phyloP scores from a whole-genome alignment of 2,329 filamentous ascomycete genomes.

The Fusarium sp. region DNA sequence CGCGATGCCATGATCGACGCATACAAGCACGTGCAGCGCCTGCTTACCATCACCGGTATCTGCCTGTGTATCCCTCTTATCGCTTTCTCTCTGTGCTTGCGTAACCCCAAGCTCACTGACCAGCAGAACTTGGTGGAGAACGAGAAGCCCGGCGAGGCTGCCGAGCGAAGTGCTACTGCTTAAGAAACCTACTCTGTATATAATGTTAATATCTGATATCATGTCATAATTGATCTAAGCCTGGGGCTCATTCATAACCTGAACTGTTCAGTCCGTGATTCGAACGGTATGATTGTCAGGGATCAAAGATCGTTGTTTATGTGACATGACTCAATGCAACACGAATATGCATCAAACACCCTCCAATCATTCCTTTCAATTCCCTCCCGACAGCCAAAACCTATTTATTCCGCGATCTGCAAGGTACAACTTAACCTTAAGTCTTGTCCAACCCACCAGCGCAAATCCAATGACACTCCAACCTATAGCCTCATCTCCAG shows the following conservation, averaged over 20 bases:
- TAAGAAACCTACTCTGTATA: constrained; percentile 3
- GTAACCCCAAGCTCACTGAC: constrained; percentile 62
- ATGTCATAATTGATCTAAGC: constrained; percentile 30
- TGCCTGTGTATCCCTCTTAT: constrained; percentile 64
- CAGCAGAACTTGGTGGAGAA: constrained; percentile 59
- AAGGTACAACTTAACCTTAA: constrained; percentile 1
- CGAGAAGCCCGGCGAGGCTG: constrained; percentile 38
- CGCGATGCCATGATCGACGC: constrained; percentile 58
- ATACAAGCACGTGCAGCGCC: constrained; percentile 62
- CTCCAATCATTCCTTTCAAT: constrained; percentile 1
- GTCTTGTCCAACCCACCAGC: constrained; percentile 1
- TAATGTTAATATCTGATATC: constrained; percentile 17
- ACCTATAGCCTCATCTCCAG: neutral
- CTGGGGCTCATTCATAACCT: neutral
- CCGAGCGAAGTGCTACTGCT: constrained; percentile 15
- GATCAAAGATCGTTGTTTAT: neutral
- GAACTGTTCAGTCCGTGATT: neutral
- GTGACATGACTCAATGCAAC: neutral
- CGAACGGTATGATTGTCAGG: neutral
- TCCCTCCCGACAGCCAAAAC: neutral
- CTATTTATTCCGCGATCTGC: neutral
- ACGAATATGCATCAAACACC: neutral
- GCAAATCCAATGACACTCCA: neutral
- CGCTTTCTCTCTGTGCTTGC: constrained; percentile 57
- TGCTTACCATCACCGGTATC: constrained; percentile 63